phyloP scores from a whole-genome alignment of 345 rosid genomes.

The Eucalyptus regnans region DNA sequence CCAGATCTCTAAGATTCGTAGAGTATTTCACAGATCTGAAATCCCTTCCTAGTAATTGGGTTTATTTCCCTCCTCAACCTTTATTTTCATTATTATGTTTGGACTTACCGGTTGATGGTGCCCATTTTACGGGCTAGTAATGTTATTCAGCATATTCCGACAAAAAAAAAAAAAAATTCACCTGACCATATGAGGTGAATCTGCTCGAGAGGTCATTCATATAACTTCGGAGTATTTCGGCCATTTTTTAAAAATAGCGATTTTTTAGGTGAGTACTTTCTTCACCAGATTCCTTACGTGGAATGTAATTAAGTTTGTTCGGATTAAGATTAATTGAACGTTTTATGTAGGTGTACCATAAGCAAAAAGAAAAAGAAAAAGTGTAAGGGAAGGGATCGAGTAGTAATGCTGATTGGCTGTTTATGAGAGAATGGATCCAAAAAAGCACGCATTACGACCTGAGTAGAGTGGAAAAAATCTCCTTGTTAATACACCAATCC shows the following conservation, averaged over 20 bases:
- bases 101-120: no score
- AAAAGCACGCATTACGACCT: neutral
- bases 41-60: no score
- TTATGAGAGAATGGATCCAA: neutral
- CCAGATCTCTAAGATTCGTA: neutral
- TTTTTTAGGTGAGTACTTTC: neutral
- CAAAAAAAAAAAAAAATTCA: neutral
- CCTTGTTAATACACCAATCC: neutral
- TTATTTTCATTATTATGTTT: no score
- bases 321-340: neutral
- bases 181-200: neutral
- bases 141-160: no score
- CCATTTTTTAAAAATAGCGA: neutral
- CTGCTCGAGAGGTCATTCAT: neutral
- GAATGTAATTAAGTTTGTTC: neutral
- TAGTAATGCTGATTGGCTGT: neutral
- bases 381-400: neutral
- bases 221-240: neutral
- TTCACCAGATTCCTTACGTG: neutral
- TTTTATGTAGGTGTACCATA: neutral
- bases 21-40: neutral
- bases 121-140: no score
- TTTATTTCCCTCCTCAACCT: no score
- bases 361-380: neutral
- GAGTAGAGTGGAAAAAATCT: neutral